Base-by-base conservation (phyloP, 164 flowering plant genomes). In the Litsea cubeba region DNA sequence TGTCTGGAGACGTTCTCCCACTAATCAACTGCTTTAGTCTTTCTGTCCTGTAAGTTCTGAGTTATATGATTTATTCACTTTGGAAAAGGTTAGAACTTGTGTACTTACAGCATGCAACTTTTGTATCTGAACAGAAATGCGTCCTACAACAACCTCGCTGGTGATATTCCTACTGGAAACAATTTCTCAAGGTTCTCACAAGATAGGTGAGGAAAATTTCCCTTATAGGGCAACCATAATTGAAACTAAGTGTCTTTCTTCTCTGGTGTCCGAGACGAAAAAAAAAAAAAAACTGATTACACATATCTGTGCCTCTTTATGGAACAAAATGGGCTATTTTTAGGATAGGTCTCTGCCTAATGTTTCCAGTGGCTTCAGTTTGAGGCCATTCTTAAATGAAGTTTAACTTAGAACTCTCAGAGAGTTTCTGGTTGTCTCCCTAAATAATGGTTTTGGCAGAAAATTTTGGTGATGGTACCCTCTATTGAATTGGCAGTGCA, bases 111-210 rank as follows among this genome's bases (percentile, higher is more conserved):
- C 25, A 24, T 46, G n/a, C 14, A 70, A 24, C 23, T 25, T 40
- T 24, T 49, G 57, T 11, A 50, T 64, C 26, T 46, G 4, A 74
- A 81, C 88, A 95, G 99, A 63, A 93, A 95, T 78, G 94, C 92
- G 2, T 95, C 99, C 5, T 90, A 90, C 70, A 95, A 95, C 84
- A 86, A 90, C 77, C 85, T 95, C 2, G 81, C 71, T 64, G 98
- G 99, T 62, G 82, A 82, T 76, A 86, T 95, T 83, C 98, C 98
- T 20, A 71, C 86, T 22, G 85, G 89, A 76, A 88, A 90, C 71
- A 95, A 95, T 80, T 93, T 92, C 80, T 91, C 99, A 18, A 85
- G 97, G 76, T 95, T 95, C 79, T 79, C 87, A 12, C 88, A 88
- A 0, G 87, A 89, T 74, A 92, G 98, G 98, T 92, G 32, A 72